A percentile compares a stretch with the other conserved stretches of the same genome.
Evolutionary conservation across 2,329 filamentous ascomycete genomes (phyloP).

Genomic region (Hymenoscyphus fraxineus): DNA sequence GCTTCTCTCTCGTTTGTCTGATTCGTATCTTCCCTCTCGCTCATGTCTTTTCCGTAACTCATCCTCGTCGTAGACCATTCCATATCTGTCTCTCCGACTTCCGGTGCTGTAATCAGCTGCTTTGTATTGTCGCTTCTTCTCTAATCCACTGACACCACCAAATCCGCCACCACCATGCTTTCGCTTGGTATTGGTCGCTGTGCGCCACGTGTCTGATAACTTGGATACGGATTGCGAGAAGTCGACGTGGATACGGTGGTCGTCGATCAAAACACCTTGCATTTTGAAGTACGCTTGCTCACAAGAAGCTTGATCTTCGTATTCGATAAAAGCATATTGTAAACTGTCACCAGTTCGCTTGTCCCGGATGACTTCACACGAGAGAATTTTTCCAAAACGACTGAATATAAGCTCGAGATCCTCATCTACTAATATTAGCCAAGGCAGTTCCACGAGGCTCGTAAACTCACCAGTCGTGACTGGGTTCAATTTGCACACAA

Average conservation of each 20-base stretch:
- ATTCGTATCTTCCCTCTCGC: slow-evolving; percentile 35
- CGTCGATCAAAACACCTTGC: slow-evolving; percentile 95
- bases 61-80: slow-evolving; percentile 77
- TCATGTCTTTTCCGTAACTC: slow-evolving; percentile 55
- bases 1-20: slow-evolving; percentile 30
- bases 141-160: slow-evolving; percentile 81
- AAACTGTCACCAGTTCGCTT: slow-evolving; percentile 90
- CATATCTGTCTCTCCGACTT: slow-evolving; percentile 53
- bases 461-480: slow-evolving; percentile 65
- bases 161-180: slow-evolving; percentile 68
- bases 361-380: slow-evolving; percentile 93
- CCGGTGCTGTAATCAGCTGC: slow-evolving; percentile 40
- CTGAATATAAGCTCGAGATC: slow-evolving; percentile 95
- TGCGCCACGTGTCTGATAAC: slow-evolving; percentile 85
- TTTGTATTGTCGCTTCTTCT: slow-evolving; percentile 88
- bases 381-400: slow-evolving; percentile 90
- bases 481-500: slow-evolving; percentile 97
- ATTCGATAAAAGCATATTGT: slow-evolving; percentile 98
- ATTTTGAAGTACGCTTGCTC: slow-evolving; percentile 98
- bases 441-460: too few relatives aligned
- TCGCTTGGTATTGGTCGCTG: slow-evolving; percentile 78
- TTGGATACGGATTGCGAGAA: slow-evolving; percentile 94
- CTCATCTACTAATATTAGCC: slow-evolving; percentile 54
- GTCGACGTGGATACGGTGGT: slow-evolving; percentile 95
- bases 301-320: slow-evolving; percentile 85